phyloP scores from a whole-genome alignment of 2,329 filamentous ascomycete genomes.

The Juglanconis oblonga region DNA sequence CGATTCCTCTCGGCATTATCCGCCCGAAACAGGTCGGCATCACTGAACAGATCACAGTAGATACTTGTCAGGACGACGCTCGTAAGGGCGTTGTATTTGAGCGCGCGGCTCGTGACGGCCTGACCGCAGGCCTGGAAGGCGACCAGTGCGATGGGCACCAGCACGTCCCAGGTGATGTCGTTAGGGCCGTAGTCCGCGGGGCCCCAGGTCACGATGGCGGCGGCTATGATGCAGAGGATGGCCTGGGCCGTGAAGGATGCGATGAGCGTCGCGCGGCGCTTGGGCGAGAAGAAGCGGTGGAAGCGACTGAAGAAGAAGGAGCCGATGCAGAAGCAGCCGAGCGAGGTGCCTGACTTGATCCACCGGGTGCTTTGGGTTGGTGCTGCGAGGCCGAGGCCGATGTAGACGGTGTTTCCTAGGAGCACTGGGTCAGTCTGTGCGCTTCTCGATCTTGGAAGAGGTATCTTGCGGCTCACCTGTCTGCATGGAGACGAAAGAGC shows the following conservation, averaged over 20 bases:
- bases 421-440: not conserved
- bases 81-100: conserved; percentile 69
- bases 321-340: conserved; percentile 68
- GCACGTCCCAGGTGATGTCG: conserved; percentile 54
- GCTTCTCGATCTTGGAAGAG: not conserved
- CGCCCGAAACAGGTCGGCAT: conserved; percentile 46
- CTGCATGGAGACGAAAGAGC: conserved; percentile 81
- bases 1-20: conserved; percentile 50
- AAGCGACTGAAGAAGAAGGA: conserved; percentile 69
- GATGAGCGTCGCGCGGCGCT: conserved; percentile 63
- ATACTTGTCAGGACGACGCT: conserved; percentile 79
- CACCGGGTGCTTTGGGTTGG: conserved; percentile 55
- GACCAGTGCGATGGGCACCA: conserved; percentile 65
- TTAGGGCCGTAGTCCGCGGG: conserved; percentile 36
- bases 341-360: conserved; percentile 70
- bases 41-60: conserved; percentile 77
- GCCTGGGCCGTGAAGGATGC: conserved; percentile 55
- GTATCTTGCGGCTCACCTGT: conserved; percentile 50
- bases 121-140: conserved; percentile 78
- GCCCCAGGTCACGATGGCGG: conserved; percentile 49
- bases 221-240: conserved; percentile 48
- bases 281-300: conserved; percentile 60
- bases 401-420: conserved; percentile 72
- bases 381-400: conserved; percentile 69
- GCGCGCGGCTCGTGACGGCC: conserved; percentile 68